Base-by-base conservation (phyloP, 2,329 filamentous ascomycete genomes). In the Catunica adiposa region DNA sequence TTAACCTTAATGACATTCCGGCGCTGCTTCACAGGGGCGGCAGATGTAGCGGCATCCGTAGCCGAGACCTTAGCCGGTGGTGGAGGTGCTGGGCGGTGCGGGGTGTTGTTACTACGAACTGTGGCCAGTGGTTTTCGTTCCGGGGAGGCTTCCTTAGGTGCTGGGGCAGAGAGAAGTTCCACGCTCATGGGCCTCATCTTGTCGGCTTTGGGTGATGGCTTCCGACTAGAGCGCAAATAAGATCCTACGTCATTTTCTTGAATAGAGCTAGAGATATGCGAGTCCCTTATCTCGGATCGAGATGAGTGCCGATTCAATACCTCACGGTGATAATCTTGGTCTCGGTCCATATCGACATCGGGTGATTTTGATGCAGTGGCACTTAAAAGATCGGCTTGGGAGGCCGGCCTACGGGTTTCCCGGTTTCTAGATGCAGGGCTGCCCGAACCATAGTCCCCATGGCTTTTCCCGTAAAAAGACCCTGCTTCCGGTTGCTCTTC, bases 11-110 rank as follows among this genome's bases (percentile, higher is more conserved):
- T 77, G 57, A 90, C 83, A 60, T 88, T 87, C 50, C 88, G 80
- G 64, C 88, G 87, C 67, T 86, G 89, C 66, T 76, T 77, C 22
- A 72, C 73, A 8, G 54, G 53, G 6, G 56, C 56, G 6, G 55
- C 42, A 26, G 55, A 42, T 3, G 55, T 48, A 11, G 42, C 17
- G 23, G 23, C 44, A 15, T 97, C 89, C n/a, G 96, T 71, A 6
- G 95, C 84, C 1, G 86, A 92, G 90, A 97, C 97, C 68, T 96
- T 97, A 0, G 92, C 90, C 6, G 89, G 89, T 2, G 90, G 90
- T 0, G 80, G 83, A 0, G 83, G 84, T 1, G 87, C 87, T 22
- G 84, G 77, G 61, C 89, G 76, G 63, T 80, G 84, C 9, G 89
- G 89, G 3, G 88, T 95, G 61, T 82, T 83, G 56, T 75, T 73